A percentile compares a stretch with the other conserved stretches of the same genome.
These are phyloP conservation scores for Candida anglica DNA, from an alignment of 805 yeast species.

Conservation along the genomic window DNA sequence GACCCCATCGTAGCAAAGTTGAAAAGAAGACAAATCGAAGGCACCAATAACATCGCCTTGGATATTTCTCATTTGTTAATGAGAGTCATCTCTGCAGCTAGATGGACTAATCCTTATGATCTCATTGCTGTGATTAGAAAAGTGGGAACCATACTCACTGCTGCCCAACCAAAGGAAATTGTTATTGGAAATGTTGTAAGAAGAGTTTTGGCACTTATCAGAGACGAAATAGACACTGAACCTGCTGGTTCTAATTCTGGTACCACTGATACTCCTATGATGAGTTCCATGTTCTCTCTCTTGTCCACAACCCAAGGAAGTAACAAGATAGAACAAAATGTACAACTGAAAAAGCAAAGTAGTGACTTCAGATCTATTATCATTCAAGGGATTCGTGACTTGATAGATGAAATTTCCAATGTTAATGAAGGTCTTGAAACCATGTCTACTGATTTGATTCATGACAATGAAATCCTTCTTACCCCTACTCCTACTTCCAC, in stretches of 20 bases:
- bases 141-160: constrained; percentile 65
- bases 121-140: constrained; percentile 67
- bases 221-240: constrained; percentile 76
- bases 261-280: constrained; percentile 46
- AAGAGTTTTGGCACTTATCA: constrained; percentile 77
- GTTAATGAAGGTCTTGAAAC: constrained; percentile 88
- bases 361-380: constrained; percentile 78
- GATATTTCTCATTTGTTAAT: constrained; percentile 83
- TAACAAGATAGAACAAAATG: constrained; percentile 16
- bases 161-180: constrained; percentile 86
- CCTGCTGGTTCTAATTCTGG: background rate
- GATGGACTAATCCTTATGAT: constrained; percentile 80
- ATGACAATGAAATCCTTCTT: constrained; percentile 78
- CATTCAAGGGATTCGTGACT: constrained; percentile 87
- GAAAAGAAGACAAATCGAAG: constrained; percentile 79
- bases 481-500: constrained; percentile 95
- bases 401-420: constrained; percentile 85
- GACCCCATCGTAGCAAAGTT: constrained; percentile 46
- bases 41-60: constrained; percentile 78
- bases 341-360: constrained; percentile 38
- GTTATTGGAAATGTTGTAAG: constrained; percentile 88
- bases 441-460: constrained; percentile 90
- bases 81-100: constrained; percentile 82
- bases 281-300: constrained; percentile 82
- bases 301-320: constrained; percentile 46